Conservation (phyloP, 1,139 yeast genomes). For the Pichia sp. region DNA sequence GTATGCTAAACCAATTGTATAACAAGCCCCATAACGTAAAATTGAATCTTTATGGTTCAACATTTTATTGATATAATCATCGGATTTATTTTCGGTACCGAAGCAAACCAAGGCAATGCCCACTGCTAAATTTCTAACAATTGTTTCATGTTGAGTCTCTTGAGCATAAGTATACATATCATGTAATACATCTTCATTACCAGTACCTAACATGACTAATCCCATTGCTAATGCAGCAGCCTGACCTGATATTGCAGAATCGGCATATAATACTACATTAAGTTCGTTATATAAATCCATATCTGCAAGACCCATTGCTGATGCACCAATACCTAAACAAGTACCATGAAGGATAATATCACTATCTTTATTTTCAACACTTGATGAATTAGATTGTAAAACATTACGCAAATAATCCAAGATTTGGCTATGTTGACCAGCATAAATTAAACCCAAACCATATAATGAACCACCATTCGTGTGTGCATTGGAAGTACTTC, state of each 20-base stretch:
- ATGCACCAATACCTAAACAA: slow-evolving; percentile 90
- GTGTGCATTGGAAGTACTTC: slow-evolving; percentile 68
- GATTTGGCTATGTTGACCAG: slow-evolving; percentile 92
- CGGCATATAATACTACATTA: slow-evolving; percentile 79
- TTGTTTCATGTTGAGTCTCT: slow-evolving; percentile 94
- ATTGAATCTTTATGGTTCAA: slow-evolving; percentile 73
- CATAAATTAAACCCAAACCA: slow-evolving; percentile 90
- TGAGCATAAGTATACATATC: slow-evolving; percentile 91
- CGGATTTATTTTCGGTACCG: slow-evolving; percentile 82
- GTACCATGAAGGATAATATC: slow-evolving; percentile 96
- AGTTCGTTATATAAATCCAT: slow-evolving; percentile 73
- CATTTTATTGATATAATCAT: slow-evolving; percentile 59
- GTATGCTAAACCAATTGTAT: slow-evolving; percentile 89
- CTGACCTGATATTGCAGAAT: slow-evolving; percentile 91
- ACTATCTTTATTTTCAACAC: slow-evolving; percentile 48
- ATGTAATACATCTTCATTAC: slow-evolving; percentile 59
- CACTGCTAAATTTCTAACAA: slow-evolving; percentile 83
- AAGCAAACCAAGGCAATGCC: slow-evolving; percentile 84
- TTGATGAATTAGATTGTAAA: slow-evolving; percentile 50
- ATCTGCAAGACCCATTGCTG: slow-evolving; percentile 90
- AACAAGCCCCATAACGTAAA: slow-evolving; percentile 94
- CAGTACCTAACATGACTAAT: slow-evolving; percentile 92
- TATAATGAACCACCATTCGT: slow-evolving; percentile 95
- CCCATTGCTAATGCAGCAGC: slow-evolving; percentile 98
- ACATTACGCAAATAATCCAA: slow-evolving; percentile 72